Base-by-base conservation (phyloP, 805 yeast genomes). In the Wickerhamiella nectarea region DNA sequence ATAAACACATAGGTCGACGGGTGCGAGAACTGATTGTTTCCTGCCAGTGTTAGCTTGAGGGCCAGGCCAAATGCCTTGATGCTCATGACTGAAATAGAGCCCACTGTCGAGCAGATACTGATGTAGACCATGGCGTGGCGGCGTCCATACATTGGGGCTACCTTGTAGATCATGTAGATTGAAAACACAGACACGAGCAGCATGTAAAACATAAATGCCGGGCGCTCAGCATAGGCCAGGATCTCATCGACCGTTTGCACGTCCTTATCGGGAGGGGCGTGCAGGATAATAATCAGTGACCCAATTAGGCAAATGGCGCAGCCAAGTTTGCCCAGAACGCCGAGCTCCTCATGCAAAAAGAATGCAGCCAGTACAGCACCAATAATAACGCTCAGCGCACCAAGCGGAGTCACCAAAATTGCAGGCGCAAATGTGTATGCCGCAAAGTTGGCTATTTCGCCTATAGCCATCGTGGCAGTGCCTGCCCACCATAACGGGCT, bases 401-500 rank as follows among this genome's bases (percentile, higher is more conserved):
- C 95, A 44, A 85, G 66, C 5, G 95, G 95, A 4, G 95, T 85
- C 34, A 85, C 95, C 52, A 85, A 63, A 50, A 86, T 81, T 1
- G 95, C 93, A 3, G 95, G 95, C 0, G 95, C 95, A 69, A 85
- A 85, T 1, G 95, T 85, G 58, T 85, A 85, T 0, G 95, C 95
- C 3, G 95, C 95, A 58, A 85, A 85, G 58, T 85, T 85, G 46
- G 95, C 94, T 34, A 85, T 64, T 58, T 85, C 95, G 5, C 95
- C 95, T 18, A 85, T 63, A 2, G 91, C 94, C 95, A 85, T 66
- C 38, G 93, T 76, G 24, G 76, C 56, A 71, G 86, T 86, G 10
- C 95, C 95, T 0, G 89, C 82, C 83, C 94, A 82, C 95, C 95
- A 85, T 31, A 83, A 73, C 10, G 95, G 95, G 59, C 81, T 84